Evolutionary conservation across 2,329 filamentous ascomycete genomes (phyloP), one percentile per base, ranked within the genome.

Genomic region (Neoscytalidium dimidiatum): DNA sequence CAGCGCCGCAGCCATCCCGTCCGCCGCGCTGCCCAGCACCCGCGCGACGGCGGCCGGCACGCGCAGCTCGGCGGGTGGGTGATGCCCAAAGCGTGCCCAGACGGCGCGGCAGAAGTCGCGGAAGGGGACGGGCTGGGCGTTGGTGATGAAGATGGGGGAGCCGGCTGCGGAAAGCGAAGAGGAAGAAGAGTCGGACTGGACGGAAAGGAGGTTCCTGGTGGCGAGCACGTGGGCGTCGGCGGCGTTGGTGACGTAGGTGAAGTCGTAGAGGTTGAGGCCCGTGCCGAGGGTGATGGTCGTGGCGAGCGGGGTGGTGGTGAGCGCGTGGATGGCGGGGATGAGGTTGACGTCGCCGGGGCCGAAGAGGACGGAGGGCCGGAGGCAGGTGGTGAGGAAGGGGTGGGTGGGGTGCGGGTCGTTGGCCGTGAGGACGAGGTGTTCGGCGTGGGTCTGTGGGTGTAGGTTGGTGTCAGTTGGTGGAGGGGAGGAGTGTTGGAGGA

Each of bases 111-210:
- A 87, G 74, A 96, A 91, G 78, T 96, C 92, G 88, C 95, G 96
- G 78, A 97, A 96, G 76, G 94, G 94, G 21, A 96, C 84, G 4
- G 94, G 94, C 70, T 88, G 83, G 78, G 93, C 92, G 77, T 98
- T 98, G 65, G 92, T 95, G 73, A 98, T 87, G 80, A 97, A 88
- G 81, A 98, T 94, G 58, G 89, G 89, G 77, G 97, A 89, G 66
- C 94, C 95, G 0, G 84, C 82, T 21, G 86, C 88, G 62, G 82
- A 78, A 56, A 77, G 76, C 29, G 31, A 4, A 4, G 52, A 19
- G 13, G 62, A n/a, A 1, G 87, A 88, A 63, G 83, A 82, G n/a
- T 17, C 9, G 52, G n/a, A n/a, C n/a, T n/a, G n/a, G n/a, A n/a
- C n/a, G n/a, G n/a, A n/a, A n/a, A 95, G 84, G 46, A 97, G 86